Conservation (phyloP, 139 green algal species). For the Gonium pectorale region DNA sequence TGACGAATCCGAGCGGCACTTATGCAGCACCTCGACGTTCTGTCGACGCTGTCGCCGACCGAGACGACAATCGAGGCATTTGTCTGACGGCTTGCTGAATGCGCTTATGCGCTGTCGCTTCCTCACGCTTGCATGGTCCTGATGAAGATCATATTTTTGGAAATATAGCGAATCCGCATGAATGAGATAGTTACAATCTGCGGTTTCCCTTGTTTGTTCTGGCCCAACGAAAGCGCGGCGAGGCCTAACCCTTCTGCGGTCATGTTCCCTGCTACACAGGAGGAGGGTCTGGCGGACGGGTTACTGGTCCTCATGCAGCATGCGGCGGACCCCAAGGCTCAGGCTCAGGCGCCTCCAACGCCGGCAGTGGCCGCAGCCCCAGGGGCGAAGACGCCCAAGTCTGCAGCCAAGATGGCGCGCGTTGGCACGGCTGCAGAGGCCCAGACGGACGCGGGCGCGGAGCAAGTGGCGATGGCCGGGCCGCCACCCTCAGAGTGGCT, state of each 20-base stretch:
- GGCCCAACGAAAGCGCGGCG: no score
- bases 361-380: not conserved
- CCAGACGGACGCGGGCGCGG: not conserved
- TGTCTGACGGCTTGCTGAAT: slow-evolving; percentile 71
- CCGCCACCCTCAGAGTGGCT: slow-evolving; percentile 50
- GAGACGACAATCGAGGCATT: slow-evolving; percentile 68
- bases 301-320: slow-evolving; percentile 25
- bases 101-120: no score
- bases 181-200: no score
- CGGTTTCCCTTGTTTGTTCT: no score
- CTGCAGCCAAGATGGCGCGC: not conserved
- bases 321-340: not conserved
- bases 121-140: no score
- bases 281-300: slow-evolving; percentile 36
- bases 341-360: not conserved
- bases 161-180: no score
- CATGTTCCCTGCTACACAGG: not conserved
- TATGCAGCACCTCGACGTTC: slow-evolving; percentile 38
- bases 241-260: not conserved
- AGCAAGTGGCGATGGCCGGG: not conserved
- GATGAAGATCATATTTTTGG: no score
- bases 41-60: slow-evolving; percentile 45
- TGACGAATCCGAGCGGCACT: slow-evolving; percentile 65
- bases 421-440: not conserved
- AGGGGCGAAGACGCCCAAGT: not conserved